These are phyloP conservation scores for Cyberlindnera sargentensis DNA, from an alignment of 805 yeast genomes.

Conservation along the genomic window DNA sequence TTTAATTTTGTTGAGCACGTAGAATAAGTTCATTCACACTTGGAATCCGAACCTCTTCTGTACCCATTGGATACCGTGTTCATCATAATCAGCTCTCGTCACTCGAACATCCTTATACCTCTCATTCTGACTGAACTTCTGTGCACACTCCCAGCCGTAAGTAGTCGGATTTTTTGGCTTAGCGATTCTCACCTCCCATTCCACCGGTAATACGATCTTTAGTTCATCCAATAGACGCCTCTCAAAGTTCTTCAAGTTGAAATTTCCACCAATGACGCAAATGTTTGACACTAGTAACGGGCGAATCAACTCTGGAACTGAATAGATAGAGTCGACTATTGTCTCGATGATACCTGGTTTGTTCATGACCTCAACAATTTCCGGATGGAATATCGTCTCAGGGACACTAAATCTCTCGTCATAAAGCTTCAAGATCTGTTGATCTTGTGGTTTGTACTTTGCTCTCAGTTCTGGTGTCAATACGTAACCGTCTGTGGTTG, in stretches of 20 bases:
- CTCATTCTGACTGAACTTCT: conserved; percentile 25
- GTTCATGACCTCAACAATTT: conserved; percentile 60
- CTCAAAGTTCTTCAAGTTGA: conserved; percentile 61
- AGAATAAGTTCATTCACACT: conserved; percentile 3
- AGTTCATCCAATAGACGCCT: conserved; percentile 55
- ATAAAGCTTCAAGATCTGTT: conserved; percentile 58
- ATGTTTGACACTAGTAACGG: conserved; percentile 79
- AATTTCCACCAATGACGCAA: conserved; percentile 75
- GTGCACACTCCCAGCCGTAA: conserved; percentile 55
- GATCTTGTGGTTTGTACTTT: conserved; percentile 35
- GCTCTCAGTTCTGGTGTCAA: conserved; percentile 27
- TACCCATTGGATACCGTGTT: conserved; percentile 61
- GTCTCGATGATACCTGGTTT: conserved; percentile 74
- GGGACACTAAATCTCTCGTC: conserved; percentile 90
- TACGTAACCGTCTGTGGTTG: conserved; percentile 71
- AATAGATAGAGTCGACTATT: conserved; percentile 57
- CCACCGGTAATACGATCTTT: conserved; percentile 61
- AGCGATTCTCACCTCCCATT: conserved; percentile 54
- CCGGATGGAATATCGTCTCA: conserved; percentile 82
- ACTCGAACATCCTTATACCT: conserved; percentile 46
- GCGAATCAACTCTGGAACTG: conserved; percentile 64
- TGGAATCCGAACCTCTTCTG: conserved; percentile 36
- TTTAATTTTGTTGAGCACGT: neutral
- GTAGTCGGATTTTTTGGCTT: conserved; percentile 32
- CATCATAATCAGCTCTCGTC: conserved; percentile 74